Evolutionary conservation across 225 moss, liverwort and hornwort species (phyloP), one percentile per base, ranked within the genome.

Genomic region (Marchantia polymorpha): DNA sequence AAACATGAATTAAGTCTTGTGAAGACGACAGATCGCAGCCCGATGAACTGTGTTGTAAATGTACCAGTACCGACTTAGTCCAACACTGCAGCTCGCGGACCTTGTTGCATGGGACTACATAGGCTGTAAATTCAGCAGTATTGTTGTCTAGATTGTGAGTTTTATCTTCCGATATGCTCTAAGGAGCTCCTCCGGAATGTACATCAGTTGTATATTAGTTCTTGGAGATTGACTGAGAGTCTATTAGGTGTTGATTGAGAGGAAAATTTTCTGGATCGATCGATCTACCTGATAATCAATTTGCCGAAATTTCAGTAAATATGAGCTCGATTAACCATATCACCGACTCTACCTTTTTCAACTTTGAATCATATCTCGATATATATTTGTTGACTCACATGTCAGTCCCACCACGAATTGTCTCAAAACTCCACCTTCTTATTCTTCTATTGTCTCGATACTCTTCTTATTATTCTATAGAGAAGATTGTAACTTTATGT

Each of bases 271-370:
- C 48, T 71, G 48, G 70, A 20, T 48, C 8, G 14, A 71, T 49
- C 50, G 70, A 10, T n/a, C n/a, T n/a, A 71, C 22, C 4, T 50
- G 17, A 20, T 0, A 3, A 49, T 8, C 69, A 70, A 70, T 70
- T 70, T 70, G 70, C 50, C 70, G 70, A 71, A 71, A 71, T 71
- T 22, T 49, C 70, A 71, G 49, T 49, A 71, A 71, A 71, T 71
- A 71, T 49, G 16, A 46, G 22, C n/a, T n/a, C n/a, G n/a, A n/a
- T n/a, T n/a, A n/a, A n/a, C n/a, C n/a, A n/a, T n/a, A n/a, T n/a
- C n/a, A n/a, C n/a, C n/a, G n/a, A n/a, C n/a, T n/a, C n/a, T n/a
- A n/a, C n/a, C n/a, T n/a, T n/a, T n/a, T n/a, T n/a, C n/a, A n/a
- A n/a, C n/a, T n/a, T n/a, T n/a, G n/a, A n/a, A n/a, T n/a, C n/a